Evolutionary conservation across 2,329 filamentous ascomycete species (phyloP), one percentile per base, ranked within the genome.

Genomic region (Alternaria ethzedia): DNA sequence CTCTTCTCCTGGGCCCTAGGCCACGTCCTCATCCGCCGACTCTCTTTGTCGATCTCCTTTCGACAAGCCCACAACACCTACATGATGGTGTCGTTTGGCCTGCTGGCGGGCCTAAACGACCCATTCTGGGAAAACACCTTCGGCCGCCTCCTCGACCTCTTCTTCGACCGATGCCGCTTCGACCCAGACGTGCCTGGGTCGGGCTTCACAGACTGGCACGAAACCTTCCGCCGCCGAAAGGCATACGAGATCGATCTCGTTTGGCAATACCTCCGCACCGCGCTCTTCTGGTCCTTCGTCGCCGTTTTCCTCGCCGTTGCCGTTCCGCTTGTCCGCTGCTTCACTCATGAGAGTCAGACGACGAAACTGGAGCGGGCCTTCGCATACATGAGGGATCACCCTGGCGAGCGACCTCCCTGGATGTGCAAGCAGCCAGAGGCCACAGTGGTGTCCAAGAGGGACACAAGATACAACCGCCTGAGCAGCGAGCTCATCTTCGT

Each of bases 171-270:
- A 51, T 17, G 11, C 50, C 17, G 17, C n/a, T 49, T 17, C 57
- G 57, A 61, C n/a, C 45, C 50, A 32, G 41, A 62, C 17, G 41
- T 61, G 46, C 61, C 61, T 36, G 64, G 64, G 20, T 64, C 55
- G 7, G 61, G 64, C 51, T 64, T 66, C 50, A 59, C 61, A 12
- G 45, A 64, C 21, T 66, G 64, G 61, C 51, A 59, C 54, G 50
- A 62, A n/a, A 54, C 20, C 5, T 44, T 57, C 28, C 30, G 20
- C 23, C 55, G 61, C 51, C 58, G 51, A 23, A 28, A 61, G 23
- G 13, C 26, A 10, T 23, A 59, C 50, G 54, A 56, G 28, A 56
- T 66, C 11, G 50, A 46, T 11, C 43, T 56, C 15, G 54, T 26
- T 20, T 50, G 28, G 44, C 43, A 21, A 15, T 46, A 51, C 15